Conservation (phyloP, 163 green algal species). For the Chlorella variabilis region DNA sequence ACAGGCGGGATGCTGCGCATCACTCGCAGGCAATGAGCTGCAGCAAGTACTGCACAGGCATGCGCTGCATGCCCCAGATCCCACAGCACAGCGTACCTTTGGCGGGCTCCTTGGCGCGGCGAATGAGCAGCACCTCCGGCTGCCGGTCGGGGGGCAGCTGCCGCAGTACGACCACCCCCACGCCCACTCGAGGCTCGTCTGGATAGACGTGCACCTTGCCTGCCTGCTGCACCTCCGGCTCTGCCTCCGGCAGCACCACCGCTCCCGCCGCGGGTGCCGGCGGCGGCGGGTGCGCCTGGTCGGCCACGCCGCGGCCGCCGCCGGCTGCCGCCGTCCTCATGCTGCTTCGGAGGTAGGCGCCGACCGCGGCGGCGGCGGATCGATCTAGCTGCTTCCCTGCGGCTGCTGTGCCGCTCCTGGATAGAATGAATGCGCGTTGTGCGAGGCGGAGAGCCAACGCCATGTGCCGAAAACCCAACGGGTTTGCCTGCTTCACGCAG, state of each 20-base stretch:
- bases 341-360: neutral
- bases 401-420: neutral
- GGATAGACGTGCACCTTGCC: constrained; percentile 40
- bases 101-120: constrained; percentile 65
- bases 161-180: constrained; percentile 61
- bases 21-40: too few species aligned
- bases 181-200: constrained; percentile 55
- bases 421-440: neutral
- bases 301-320: too few species aligned
- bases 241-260: neutral
- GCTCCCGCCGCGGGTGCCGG: neutral
- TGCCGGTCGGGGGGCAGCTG: constrained; percentile 8
- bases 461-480: too few species aligned
- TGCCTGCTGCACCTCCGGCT: neutral
- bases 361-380: too few species aligned
- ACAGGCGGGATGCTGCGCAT: too few species aligned
- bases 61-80: too few species aligned
- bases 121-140: constrained; percentile 68
- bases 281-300: neutral
- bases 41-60: too few species aligned
- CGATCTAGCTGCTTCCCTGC: too few species aligned
- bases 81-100: constrained; percentile 58
- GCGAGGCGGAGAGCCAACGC: neutral
- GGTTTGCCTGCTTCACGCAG: too few species aligned
- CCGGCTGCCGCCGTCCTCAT: neutral